phyloP scores from a whole-genome alignment of 768 basidiomycete species.

The Clathrus columnatus region DNA sequence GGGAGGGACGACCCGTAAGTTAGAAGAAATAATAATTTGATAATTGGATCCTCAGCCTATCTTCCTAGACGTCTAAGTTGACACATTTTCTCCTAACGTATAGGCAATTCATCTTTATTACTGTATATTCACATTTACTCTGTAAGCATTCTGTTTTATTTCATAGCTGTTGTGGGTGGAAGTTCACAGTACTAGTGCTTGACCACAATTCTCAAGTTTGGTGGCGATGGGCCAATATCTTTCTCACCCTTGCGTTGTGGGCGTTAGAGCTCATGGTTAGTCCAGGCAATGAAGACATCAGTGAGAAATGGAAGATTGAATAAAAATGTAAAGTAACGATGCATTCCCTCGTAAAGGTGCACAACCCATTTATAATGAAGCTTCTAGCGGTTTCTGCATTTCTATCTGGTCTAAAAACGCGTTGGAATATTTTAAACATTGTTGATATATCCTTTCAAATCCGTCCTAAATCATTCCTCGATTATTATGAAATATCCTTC shows the following conservation, averaged over 20 bases:
- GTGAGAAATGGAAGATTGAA: constrained; percentile 73
- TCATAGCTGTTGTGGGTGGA: neutral
- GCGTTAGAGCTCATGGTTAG: constrained; percentile 72
- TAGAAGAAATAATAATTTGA: neutral
- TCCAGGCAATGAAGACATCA: constrained; percentile 58
- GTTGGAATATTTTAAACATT: constrained; percentile 64
- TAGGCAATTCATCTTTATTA: constrained; percentile 75
- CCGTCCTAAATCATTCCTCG: constrained; percentile 37
- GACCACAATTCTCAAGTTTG: constrained; percentile 88
- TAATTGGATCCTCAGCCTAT: neutral
- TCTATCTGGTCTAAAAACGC: constrained; percentile 67
- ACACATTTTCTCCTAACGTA: constrained; percentile 73
- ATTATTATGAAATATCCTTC: neutral
- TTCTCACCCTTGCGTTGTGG: constrained; percentile 80
- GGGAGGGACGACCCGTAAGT: constrained; percentile 67
- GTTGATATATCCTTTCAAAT: constrained; percentile 72
- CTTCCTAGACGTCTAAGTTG: constrained; percentile 59
- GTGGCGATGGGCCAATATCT: constrained; percentile 91
- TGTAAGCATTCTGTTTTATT: constrained; percentile 38
- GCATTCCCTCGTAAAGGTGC: neutral
- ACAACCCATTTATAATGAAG: neutral
- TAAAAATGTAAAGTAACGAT: constrained; percentile 19
- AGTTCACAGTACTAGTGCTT: constrained; percentile 43
- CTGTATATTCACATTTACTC: constrained; percentile 80
- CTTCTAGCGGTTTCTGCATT: neutral